These are phyloP conservation scores for Colletotrichum cereale DNA, from an alignment of 2,329 filamentous ascomycete species.

Conservation along the genomic window DNA sequence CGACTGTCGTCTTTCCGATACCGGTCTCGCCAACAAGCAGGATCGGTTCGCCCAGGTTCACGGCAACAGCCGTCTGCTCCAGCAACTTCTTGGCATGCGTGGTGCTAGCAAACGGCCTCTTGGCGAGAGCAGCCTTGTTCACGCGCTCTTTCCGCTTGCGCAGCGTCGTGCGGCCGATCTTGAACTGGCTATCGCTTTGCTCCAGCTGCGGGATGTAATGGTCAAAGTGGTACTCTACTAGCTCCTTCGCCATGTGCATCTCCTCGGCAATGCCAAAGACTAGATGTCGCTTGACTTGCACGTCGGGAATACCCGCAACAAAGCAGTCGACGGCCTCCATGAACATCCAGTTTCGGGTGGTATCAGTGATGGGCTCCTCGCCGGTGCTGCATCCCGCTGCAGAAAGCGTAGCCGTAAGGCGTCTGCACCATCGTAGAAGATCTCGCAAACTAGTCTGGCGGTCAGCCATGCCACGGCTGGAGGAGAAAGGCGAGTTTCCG, in stretches of 20 bases:
- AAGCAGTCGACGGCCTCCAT: constrained; percentile 96
- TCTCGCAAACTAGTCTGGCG: constrained; percentile 79
- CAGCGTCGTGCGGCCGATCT: constrained; percentile 75
- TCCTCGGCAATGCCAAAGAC: constrained; percentile 83
- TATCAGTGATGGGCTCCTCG: constrained; percentile 79
- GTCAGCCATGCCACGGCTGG: constrained; percentile 61
- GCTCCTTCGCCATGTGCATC: constrained; percentile 86
- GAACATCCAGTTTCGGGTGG: constrained; percentile 84
- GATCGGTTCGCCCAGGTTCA: constrained; percentile 88
- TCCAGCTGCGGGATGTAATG: constrained; percentile 79
- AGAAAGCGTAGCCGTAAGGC: constrained; percentile 76
- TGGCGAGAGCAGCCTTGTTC: constrained; percentile 63
- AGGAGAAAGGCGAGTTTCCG: constrained; percentile 43
- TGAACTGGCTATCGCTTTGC: constrained; percentile 68
- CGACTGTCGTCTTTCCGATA: constrained; percentile 96
- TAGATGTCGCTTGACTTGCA: constrained; percentile 69
- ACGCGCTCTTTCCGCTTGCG: constrained; percentile 66
- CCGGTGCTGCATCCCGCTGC: constrained; percentile 71
- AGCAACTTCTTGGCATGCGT: constrained; percentile 85
- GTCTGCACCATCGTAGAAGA: constrained; percentile 90
- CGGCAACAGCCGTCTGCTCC: constrained; percentile 87
- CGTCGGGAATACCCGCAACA: constrained; percentile 80
- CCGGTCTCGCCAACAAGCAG: constrained; percentile 98
- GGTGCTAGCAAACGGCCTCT: constrained; percentile 87
- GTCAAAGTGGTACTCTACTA: constrained; percentile 81